phyloP scores from a whole-genome alignment of 495 filamentous ascomycete species.

The Melanomma pulvis-pyrius region DNA sequence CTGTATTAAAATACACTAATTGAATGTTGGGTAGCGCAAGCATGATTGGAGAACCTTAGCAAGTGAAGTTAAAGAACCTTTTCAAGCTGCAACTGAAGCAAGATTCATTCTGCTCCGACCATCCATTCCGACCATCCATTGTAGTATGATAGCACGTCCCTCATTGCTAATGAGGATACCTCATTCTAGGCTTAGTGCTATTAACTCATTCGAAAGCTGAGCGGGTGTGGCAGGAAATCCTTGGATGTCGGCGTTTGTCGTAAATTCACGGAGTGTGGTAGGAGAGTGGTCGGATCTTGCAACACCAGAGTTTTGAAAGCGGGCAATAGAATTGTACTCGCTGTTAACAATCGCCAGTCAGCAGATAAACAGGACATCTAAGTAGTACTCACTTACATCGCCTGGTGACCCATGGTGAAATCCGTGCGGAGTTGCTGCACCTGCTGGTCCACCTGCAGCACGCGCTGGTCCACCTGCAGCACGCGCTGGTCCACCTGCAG shows the following conservation, averaged over 20 bases:
- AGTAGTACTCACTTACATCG: not conserved
- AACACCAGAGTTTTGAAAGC: conserved; percentile 9
- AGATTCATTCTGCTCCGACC: not conserved
- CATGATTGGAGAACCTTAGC: not conserved
- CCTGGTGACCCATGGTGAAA: not conserved
- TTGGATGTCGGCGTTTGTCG: conserved; percentile 5
- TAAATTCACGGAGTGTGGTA: conserved; percentile 2
- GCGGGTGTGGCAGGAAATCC: conserved; percentile 8
- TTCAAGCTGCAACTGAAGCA: conserved; percentile 3
- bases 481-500: no score
- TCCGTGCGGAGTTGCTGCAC: not conserved
- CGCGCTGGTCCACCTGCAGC: no score
- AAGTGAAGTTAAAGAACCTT: not conserved
- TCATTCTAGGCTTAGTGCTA: conserved; percentile 1
- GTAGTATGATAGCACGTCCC: conserved; percentile 4
- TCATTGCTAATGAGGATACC: not conserved
- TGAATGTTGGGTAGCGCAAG: not conserved
- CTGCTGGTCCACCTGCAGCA: no score
- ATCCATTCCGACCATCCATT: conserved; percentile 5
- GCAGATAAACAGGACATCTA: conserved; percentile 10
- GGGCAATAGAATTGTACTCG: conserved; percentile 22
- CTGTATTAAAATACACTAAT: no score
- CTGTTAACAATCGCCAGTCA: conserved; percentile 12
- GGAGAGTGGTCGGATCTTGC: not conserved
- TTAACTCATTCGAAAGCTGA: conserved; percentile 15